These are phyloP conservation scores for Amanita fuliginea DNA, from an alignment of 768 basidiomycete genomes.

Conservation along the genomic window DNA sequence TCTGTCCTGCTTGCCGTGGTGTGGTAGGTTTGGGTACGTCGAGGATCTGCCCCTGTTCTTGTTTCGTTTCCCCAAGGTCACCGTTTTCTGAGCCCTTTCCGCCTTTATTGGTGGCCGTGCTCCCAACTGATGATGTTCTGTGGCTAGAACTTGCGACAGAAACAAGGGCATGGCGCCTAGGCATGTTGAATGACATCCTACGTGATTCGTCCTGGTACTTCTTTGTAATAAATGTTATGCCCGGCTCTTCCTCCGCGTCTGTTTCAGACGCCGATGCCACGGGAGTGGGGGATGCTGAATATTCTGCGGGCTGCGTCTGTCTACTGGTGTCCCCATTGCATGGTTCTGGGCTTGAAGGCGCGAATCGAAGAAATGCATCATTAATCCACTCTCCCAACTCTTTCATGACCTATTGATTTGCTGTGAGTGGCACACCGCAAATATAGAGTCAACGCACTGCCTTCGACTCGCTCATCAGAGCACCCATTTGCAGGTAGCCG, in stretches of 20 bases:
- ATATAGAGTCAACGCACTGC: constrained; percentile 26
- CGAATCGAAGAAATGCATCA: constrained; percentile 42
- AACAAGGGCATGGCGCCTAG: not conserved
- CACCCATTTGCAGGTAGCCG: constrained; percentile 92
- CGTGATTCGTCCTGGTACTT: constrained; percentile 2
- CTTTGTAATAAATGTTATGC: constrained; percentile 7
- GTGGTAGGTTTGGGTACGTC: constrained; percentile 16
- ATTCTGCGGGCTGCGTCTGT: not conserved
- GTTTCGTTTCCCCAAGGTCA: not conserved
- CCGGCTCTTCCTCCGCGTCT: constrained; percentile 4
- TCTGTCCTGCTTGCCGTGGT: constrained; percentile 43
- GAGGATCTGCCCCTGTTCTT: not conserved
- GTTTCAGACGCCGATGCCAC: not conserved
- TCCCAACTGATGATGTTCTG: constrained; percentile 6
- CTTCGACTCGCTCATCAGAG: constrained; percentile 73
- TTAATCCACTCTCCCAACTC: constrained; percentile 90
- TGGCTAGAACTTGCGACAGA: constrained; percentile 4
- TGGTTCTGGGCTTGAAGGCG: not conserved
- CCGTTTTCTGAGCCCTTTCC: not conserved
- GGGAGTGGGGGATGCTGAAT: not conserved
- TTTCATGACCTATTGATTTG: constrained; percentile 16
- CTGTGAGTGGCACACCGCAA: constrained; percentile 1
- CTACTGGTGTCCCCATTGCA: not conserved
- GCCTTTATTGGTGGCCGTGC: not conserved
- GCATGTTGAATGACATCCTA: not conserved